Evolutionary conservation across 495 filamentous ascomycete species (phyloP).

Genomic region (Gamarada debralockiae): DNA sequence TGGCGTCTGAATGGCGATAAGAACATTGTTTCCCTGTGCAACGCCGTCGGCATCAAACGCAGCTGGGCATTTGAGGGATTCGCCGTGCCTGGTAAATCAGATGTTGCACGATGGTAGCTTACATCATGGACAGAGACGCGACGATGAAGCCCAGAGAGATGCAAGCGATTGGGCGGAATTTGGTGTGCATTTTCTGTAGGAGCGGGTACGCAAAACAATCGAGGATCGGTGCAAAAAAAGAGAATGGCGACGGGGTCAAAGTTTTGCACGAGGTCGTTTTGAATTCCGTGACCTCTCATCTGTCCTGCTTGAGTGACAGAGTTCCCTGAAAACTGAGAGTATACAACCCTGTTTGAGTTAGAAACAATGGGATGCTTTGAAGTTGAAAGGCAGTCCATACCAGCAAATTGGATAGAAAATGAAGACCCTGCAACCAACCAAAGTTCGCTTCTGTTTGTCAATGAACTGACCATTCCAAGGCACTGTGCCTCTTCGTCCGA

Average conservation of each 20-base stretch:
- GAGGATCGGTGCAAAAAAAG: constrained; percentile 72
- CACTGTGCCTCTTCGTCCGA: background rate
- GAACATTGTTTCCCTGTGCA: constrained; percentile 34
- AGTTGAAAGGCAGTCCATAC: constrained; percentile 46
- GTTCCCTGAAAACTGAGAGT: constrained; percentile 49
- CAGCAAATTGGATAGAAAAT: constrained; percentile 22
- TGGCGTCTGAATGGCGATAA: constrained; percentile 27
- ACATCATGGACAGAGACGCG: constrained; percentile 59
- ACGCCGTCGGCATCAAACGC: constrained; percentile 17
- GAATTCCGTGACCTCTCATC: constrained; percentile 62
- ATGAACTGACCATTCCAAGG: constrained; percentile 39
- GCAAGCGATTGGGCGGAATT: constrained; percentile 68
- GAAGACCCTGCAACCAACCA: constrained; percentile 44
- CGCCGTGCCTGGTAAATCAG: constrained; percentile 60
- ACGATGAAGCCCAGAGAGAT: constrained; percentile 72
- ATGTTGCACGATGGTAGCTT: constrained; percentile 60
- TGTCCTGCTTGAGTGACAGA: too few relatives aligned
- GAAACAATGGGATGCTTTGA: constrained; percentile 45
- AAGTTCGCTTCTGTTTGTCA: constrained; percentile 35
- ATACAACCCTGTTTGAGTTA: constrained; percentile 32
- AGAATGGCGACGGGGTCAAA: constrained; percentile 72
- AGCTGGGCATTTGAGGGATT: constrained; percentile 33
- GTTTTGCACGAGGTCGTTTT: constrained; percentile 77
- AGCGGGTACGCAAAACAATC: constrained; percentile 69
- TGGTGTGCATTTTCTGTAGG: constrained; percentile 56